phyloP scores from a whole-genome alignment of 257 asterid genomes.

The Leonotis leonurus region DNA sequence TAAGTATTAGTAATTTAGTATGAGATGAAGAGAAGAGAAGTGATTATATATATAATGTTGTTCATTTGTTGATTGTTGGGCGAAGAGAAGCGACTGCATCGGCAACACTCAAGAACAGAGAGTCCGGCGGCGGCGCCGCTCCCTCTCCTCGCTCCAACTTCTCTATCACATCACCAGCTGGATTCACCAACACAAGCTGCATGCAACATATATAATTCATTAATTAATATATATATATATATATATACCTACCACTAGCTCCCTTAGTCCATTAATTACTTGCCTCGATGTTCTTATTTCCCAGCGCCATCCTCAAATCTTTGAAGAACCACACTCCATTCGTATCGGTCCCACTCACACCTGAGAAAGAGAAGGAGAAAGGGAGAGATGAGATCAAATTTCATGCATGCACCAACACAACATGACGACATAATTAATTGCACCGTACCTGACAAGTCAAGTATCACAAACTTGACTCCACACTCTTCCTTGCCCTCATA shows the following conservation, averaged over 20 bases:
- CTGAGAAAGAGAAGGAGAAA: too few relatives aligned
- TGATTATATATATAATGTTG: too few relatives aligned
- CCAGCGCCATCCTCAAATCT: constrained; percentile 42
- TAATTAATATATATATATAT: too few relatives aligned
- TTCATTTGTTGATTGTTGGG: constrained; percentile 35
- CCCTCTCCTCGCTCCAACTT: constrained; percentile 41
- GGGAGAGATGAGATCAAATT: too few relatives aligned
- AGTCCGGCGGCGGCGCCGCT: constrained; percentile 30
- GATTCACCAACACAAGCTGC: constrained; percentile 73
- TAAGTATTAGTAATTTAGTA: too few relatives aligned
- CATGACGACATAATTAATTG: too few relatives aligned
- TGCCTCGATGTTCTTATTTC: constrained; percentile 52
- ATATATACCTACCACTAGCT: too few relatives aligned
- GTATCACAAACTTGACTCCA: constrained; percentile 40
- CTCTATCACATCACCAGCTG: constrained; percentile 59
- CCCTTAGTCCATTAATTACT: too few relatives aligned
- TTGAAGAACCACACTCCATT: constrained; percentile 61
- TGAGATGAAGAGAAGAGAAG: too few relatives aligned
- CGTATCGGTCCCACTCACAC: constrained; percentile 56
- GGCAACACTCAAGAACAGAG: constrained; percentile 58
- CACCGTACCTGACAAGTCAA: constrained; percentile 37
- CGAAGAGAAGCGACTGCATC: constrained; percentile 57
- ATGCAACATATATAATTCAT: not conserved
- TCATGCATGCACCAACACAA: too few relatives aligned
- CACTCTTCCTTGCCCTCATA: constrained; percentile 14